Evolutionary conservation across 2,329 filamentous ascomycete genomes (phyloP).

Genomic region (Pezicula radicicola): DNA sequence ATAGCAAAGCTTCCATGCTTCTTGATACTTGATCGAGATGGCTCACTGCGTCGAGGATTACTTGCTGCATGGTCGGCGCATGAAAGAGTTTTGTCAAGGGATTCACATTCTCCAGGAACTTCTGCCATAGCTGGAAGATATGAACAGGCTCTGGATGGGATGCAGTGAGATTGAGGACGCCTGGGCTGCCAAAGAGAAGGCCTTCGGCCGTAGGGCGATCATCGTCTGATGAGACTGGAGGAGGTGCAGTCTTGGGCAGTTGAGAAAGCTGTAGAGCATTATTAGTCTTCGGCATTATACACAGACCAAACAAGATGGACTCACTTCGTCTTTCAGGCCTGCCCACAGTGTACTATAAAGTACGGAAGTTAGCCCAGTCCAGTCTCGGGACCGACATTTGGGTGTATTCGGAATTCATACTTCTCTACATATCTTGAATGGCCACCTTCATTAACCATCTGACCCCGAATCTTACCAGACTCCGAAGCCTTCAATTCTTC

Average conservation of each 20-base stretch:
- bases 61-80: slow-evolving; percentile 59
- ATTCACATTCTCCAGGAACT: slow-evolving; percentile 67
- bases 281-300: neutral
- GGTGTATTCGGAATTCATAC: neutral
- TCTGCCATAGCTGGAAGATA: slow-evolving; percentile 64
- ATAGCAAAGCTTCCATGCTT: slow-evolving; percentile 65
- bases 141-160: slow-evolving; percentile 55
- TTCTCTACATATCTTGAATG: slow-evolving; percentile 4
- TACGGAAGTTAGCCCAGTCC: neutral
- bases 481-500: neutral
- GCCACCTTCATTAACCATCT: neutral
- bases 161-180: slow-evolving; percentile 36
- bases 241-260: slow-evolving; percentile 19
- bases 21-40: slow-evolving; percentile 39
- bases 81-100: slow-evolving; percentile 66
- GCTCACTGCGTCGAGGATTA: slow-evolving; percentile 58
- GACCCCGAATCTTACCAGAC: neutral
- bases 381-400: neutral
- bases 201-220: slow-evolving; percentile 16
- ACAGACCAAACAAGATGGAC: neutral
- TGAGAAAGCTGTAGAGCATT: slow-evolving; percentile 12
- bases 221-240: slow-evolving; percentile 13
- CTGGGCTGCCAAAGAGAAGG: slow-evolving; percentile 46
- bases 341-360: slow-evolving; percentile 7
- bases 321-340: slow-evolving; percentile 6